A percentile compares a stretch with the other conserved stretches of the same genome.
Conservation (phyloP, 345 rosid genomes). For the Brassica rapa region DNA sequence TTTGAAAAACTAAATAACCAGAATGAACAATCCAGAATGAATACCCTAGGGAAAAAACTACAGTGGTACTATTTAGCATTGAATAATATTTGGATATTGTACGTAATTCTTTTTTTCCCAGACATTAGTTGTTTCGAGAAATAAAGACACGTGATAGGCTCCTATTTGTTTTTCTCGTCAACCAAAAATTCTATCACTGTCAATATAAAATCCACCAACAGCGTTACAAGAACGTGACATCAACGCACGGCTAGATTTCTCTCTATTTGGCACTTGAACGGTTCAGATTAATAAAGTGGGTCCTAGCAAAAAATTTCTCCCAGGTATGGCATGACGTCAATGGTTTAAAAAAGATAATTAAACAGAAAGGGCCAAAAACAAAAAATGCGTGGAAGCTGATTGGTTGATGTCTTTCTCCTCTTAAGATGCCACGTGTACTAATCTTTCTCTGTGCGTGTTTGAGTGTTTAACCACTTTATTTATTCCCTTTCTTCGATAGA, state of each 20-base stretch:
- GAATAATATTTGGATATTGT: no score
- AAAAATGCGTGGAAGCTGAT: constrained; percentile 30
- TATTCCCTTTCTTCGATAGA: constrained; percentile 37
- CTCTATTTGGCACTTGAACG: not conserved
- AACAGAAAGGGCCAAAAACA: constrained; percentile 13
- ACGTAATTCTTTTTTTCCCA: not conserved
- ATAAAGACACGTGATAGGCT: constrained; percentile 38
- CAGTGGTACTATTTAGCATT: not conserved
- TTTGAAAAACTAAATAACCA: no score
- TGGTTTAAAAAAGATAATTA: not conserved
- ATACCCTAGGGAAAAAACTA: not conserved
- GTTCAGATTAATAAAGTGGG: constrained; percentile 5
- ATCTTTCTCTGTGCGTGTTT: constrained; percentile 13
- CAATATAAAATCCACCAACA: not conserved
- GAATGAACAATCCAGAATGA: not conserved
- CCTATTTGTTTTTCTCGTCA: constrained; percentile 18
- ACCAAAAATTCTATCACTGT: constrained; percentile 21
- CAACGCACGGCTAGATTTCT: constrained; percentile 30
- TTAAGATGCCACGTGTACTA: constrained; percentile 26
- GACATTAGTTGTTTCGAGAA: constrained; percentile 19
- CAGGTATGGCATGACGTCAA: constrained; percentile 36
- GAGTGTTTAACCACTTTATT: constrained; percentile 40
- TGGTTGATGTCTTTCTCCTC: constrained; percentile 25
- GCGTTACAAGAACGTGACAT: constrained; percentile 20
- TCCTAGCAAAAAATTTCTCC: not conserved